Percentiles rank a stretch among this genome's conserved stretches.
phyloP scores from a whole-genome alignment of 495 filamentous ascomycete species.

The Tuber borchii region DNA sequence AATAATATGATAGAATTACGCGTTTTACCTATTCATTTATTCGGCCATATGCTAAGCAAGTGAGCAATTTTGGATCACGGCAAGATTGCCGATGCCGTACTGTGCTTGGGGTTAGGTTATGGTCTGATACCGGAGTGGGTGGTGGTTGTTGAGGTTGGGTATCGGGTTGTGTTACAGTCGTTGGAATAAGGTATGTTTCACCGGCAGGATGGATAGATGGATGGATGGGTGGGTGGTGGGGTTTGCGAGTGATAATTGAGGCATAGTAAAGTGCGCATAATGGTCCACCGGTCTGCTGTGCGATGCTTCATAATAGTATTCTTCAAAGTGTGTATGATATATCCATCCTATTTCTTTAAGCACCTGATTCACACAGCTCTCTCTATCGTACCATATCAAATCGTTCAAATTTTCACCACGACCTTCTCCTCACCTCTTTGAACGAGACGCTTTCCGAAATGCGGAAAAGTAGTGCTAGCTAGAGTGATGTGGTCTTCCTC shows the following conservation, averaged over 20 bases:
- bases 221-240: background rate
- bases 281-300: too few relatives aligned
- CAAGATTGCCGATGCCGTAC: background rate
- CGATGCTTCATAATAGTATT: too few relatives aligned
- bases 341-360: too few relatives aligned
- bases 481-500: conserved; percentile 46
- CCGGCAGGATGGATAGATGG: background rate
- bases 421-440: conserved; percentile 40
- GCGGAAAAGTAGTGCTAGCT: conserved; percentile 44
- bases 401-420: too few relatives aligned
- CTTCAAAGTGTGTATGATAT: too few relatives aligned
- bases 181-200: conserved; percentile 3
- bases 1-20: too few relatives aligned
- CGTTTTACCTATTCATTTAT: too few relatives aligned
- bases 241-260: background rate
- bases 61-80: background rate
- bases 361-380: too few relatives aligned
- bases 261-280: background rate
- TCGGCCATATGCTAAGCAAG: background rate
- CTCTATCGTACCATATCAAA: too few relatives aligned
- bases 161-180: background rate
- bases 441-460: conserved; percentile 45
- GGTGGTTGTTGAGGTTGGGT: background rate
- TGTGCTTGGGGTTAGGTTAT: background rate
- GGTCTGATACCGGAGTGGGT: background rate